phyloP scores from a whole-genome alignment of 306 rosid genomes.

The Fragaria ananassa region DNA sequence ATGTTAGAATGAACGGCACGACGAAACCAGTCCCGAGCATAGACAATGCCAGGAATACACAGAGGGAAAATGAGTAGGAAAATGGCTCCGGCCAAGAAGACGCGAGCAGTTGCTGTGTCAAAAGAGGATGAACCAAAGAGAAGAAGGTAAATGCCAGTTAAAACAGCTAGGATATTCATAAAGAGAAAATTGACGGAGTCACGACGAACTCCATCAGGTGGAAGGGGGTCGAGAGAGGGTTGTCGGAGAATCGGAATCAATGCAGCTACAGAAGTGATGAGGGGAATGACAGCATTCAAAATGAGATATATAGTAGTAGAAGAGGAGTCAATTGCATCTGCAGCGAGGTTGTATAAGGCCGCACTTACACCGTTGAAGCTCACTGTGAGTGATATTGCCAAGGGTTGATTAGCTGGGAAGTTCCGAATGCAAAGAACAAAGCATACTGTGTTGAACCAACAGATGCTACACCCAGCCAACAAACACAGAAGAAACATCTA shows the following conservation, averaged over 20 bases:
- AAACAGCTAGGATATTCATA: conserved; percentile 65
- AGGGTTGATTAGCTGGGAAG: conserved; percentile 71
- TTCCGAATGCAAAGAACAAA: conserved; percentile 87
- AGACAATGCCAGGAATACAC: conserved; percentile 71
- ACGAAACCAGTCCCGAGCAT: conserved; percentile 66
- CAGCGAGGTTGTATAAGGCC: conserved; percentile 85
- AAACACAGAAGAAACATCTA: conserved; percentile 79
- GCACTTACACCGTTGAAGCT: conserved; percentile 98
- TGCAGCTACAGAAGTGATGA: conserved; percentile 59
- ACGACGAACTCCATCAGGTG: conserved; percentile 52
- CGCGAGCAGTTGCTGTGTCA: conserved; percentile 37
- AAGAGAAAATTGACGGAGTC: conserved; percentile 73
- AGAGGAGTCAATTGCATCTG: conserved; percentile 64
- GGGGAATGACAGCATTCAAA: conserved; percentile 72
- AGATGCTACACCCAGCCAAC: conserved; percentile 86
- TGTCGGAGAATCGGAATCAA: conserved; percentile 74
- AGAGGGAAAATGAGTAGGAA: conserved; percentile 61
- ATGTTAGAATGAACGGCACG: conserved; percentile 50
- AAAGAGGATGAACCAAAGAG: conserved; percentile 52
- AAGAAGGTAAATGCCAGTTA: conserved; percentile 80
- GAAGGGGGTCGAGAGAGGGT: conserved; percentile 60
- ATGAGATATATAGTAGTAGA: conserved; percentile 54
- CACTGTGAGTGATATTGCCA: conserved; percentile 84
- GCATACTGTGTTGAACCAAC: conserved; percentile 99
- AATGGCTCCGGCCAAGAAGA: conserved; percentile 65